Percentiles rank a stretch among this genome's conserved stretches.
phyloP scores from a whole-genome alignment of 116 monocot species.

The Zostera marina region DNA sequence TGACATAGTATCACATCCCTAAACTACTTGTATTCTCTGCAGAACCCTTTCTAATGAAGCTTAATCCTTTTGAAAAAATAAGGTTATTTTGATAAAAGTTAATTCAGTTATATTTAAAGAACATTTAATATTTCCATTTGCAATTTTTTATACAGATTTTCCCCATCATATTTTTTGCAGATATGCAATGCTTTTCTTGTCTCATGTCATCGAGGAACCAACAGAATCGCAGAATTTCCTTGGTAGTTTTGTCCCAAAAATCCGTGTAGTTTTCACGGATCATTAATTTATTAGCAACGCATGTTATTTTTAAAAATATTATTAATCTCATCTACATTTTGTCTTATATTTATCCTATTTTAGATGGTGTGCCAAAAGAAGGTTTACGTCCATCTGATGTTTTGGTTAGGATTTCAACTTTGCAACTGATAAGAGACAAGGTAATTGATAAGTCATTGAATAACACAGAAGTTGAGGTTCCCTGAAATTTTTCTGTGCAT shows the following conservation, averaged over 20 bases:
- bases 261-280: no score
- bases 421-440: conserved; percentile 79
- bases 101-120: no score
- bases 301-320: neutral
- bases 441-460: conserved; percentile 17
- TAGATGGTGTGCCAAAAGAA: conserved; percentile 99
- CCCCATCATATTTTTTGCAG: conserved; percentile 22
- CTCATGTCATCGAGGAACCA: conserved; percentile 52
- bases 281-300: no score
- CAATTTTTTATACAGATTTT: neutral
- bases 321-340: conserved; percentile 1
- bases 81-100: no score
- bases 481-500: neutral
- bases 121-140: no score
- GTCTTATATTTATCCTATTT: conserved; percentile 7
- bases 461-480: neutral
- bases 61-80: no score
- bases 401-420: conserved; percentile 59
- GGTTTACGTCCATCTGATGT: conserved; percentile 64
- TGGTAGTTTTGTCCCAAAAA: conserved; percentile 21
- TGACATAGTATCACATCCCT: no score
- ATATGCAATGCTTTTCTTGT: conserved; percentile 76
- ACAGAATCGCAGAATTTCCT: conserved; percentile 51
- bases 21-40: no score
- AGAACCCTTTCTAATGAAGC: no score